Evolutionary conservation across 768 basidiomycete species (phyloP).

Genomic region (Pleurotus pulmonarius): DNA sequence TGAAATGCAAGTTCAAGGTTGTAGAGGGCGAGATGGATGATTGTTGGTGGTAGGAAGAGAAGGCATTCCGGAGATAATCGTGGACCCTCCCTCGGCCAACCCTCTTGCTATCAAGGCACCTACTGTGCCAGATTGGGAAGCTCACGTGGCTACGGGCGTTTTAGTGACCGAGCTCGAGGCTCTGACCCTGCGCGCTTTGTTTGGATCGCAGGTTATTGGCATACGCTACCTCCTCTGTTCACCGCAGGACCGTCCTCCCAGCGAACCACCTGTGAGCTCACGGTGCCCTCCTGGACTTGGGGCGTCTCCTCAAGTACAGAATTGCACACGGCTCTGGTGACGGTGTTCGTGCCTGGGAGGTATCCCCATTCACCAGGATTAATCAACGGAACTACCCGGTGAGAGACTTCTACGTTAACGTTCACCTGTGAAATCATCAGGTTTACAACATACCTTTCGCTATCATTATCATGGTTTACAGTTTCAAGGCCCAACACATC

Average conservation of each 20-base stretch:
- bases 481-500: conserved; percentile 1
- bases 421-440: conserved; percentile 1
- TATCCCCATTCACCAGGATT: conserved; percentile 5
- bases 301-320: too few species aligned
- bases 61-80: conserved; percentile 6
- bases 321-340: too few species aligned
- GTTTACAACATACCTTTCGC: neutral
- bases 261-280: too few species aligned
- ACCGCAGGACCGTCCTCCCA: too few species aligned
- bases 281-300: too few species aligned
- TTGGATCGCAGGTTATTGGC: neutral
- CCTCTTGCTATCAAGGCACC: conserved; percentile 2
- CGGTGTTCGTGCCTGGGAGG: neutral
- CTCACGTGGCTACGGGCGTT: conserved; percentile 6
- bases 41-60: neutral
- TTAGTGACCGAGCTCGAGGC: neutral
- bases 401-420: conserved; percentile 1
- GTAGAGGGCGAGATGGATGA: neutral
- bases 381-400: neutral
- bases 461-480: neutral
- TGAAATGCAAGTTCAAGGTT: neutral
- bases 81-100: conserved; percentile 3
- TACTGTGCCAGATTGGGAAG: neutral
- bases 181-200: neutral
- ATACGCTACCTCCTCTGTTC: neutral